Evolutionary conservation across 129 eudicot genomes (phyloP).

Genomic region (Artemisia argyi): DNA sequence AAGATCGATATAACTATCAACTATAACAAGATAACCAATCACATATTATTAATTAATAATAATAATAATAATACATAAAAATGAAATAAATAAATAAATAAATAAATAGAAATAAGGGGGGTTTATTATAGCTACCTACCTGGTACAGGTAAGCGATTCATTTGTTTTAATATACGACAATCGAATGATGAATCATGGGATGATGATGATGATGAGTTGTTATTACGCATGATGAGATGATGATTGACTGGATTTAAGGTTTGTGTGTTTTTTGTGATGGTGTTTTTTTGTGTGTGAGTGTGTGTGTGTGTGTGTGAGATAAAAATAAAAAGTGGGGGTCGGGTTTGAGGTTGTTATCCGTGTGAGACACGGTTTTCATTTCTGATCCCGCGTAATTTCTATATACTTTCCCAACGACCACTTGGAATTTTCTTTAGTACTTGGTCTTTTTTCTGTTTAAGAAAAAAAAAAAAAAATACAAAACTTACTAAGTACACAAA

Average conservation of each 20-base stretch:
- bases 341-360: conserved; percentile 22
- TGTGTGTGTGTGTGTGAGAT: not conserved
- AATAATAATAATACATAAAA: not conserved
- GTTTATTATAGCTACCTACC: conserved; percentile 5
- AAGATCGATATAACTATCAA: conserved; percentile 39
- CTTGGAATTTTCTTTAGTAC: no score
- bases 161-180: conserved; percentile 26
- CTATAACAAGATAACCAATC: conserved; percentile 16
- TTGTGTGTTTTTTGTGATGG: not conserved
- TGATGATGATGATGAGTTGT: conserved; percentile 29
- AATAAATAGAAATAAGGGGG: not conserved
- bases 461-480: no score
- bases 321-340: not conserved
- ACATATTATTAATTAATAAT: not conserved
- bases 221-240: conserved; percentile 21
- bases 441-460: no score
- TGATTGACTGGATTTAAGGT: not conserved
- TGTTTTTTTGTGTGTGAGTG: not conserved
- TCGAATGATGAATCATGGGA: conserved; percentile 29
- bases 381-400: conserved; percentile 42
- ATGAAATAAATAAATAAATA: not conserved
- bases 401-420: conserved; percentile 12
- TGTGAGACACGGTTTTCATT: conserved; percentile 29
- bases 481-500: no score
- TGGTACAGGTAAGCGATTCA: conserved; percentile 27